Evolutionary conservation across 192 early-diverging fungal genomes (phyloP).

Genomic region (Rhizophagus prolifer): DNA sequence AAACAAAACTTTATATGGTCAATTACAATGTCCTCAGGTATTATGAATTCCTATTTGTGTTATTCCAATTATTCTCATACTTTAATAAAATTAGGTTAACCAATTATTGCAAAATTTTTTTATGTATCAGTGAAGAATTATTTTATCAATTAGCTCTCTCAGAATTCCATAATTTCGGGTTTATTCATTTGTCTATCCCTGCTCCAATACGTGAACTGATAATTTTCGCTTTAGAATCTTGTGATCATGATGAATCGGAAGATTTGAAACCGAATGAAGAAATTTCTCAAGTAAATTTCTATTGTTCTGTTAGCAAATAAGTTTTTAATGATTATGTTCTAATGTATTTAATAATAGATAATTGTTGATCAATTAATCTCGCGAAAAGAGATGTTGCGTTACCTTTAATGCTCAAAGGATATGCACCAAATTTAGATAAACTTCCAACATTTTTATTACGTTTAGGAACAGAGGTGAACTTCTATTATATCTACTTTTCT

Average conservation of each 20-base stretch:
- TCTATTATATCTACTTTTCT: neutral
- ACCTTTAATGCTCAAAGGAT: constrained; percentile 81
- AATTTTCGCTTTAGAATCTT: constrained; percentile 66
- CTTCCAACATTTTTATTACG: constrained; percentile 81
- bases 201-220: constrained; percentile 69
- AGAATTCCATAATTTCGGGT: constrained; percentile 90
- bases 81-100: neutral
- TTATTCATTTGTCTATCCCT: constrained; percentile 61
- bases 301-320: neutral
- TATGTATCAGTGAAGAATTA: constrained; percentile 65
- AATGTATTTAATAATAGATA: constrained; percentile 35
- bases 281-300: constrained; percentile 54
- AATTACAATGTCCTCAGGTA: constrained; percentile 76
- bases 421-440: constrained; percentile 82
- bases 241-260: constrained; percentile 40
- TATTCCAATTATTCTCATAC: neutral
- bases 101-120: neutral
- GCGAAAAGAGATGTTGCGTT: constrained; percentile 78
- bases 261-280: constrained; percentile 53
- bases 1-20: constrained; percentile 81
- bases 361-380: constrained; percentile 50
- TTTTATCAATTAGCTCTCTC: constrained; percentile 84
- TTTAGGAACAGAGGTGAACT: constrained; percentile 66
- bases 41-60: neutral
- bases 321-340: neutral